Conservation (phyloP, 1,139 yeast genomes). For the Saccharomyces hybrid region DNA sequence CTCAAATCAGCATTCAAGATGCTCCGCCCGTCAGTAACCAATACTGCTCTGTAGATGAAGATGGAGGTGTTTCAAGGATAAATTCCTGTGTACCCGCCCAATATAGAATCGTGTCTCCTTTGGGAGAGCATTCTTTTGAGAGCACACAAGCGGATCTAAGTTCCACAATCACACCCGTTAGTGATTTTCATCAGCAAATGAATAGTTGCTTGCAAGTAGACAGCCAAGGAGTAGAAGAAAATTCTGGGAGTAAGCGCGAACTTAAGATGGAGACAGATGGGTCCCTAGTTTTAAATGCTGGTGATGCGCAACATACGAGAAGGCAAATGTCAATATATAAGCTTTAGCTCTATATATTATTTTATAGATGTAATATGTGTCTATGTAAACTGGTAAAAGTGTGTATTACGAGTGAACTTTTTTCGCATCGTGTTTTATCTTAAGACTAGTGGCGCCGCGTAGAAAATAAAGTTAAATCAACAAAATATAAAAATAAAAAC, state of each 20-base stretch:
- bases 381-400: not conserved
- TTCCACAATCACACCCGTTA: not conserved
- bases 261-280: not conserved
- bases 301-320: not conserved
- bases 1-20: not conserved
- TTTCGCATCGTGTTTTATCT: not conserved
- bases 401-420: not conserved
- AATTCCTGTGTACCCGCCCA: not conserved
- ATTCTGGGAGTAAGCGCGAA: not conserved
- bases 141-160: not conserved
- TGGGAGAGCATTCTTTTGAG: not conserved
- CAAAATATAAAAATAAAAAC: not conserved
- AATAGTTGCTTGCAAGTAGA: not conserved
- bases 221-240: not conserved
- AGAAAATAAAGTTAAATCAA: not conserved
- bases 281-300: not conserved
- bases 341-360: not conserved
- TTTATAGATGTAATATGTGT: not conserved
- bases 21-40: not conserved
- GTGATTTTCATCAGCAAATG: not conserved
- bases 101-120: not conserved
- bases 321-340: not conserved
- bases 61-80: not conserved
- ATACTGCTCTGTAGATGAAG: not conserved
- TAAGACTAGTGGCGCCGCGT: too few relatives aligned